Conservation (phyloP, 768 basidiomycete genomes). For the Panaeolus cyanescens region DNA sequence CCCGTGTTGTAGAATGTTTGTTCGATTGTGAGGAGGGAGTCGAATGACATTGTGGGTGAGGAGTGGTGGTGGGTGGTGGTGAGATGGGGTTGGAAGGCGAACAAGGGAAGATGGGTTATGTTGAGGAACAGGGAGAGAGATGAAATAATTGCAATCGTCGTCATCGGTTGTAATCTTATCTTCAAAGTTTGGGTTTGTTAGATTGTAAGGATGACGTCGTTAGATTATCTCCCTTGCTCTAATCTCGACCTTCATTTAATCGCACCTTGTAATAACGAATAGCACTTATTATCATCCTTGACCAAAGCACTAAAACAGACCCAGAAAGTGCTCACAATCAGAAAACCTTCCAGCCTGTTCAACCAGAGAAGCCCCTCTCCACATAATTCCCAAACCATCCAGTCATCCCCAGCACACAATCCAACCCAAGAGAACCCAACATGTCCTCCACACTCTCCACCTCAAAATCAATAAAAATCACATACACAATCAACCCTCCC, state of each 20-base stretch:
- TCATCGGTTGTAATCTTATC: constrained; percentile 12
- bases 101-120: neutral
- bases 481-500: constrained; percentile 22
- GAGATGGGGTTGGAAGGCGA: neutral
- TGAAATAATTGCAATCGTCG: too few relatives aligned
- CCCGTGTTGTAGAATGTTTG: constrained; percentile 82
- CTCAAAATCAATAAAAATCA: constrained; percentile 20
- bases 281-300: too few relatives aligned
- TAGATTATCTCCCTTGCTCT: neutral
- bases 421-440: neutral
- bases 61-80: neutral
- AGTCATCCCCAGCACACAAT: neutral
- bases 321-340: too few relatives aligned
- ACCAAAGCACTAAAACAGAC: too few relatives aligned
- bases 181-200: constrained; percentile 2
- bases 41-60: constrained; percentile 36
- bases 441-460: neutral
- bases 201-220: neutral
- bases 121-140: neutral
- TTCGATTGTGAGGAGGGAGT: constrained; percentile 61
- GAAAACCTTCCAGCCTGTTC: neutral
- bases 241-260: neutral
- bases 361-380: neutral
- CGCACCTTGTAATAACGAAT: neutral
- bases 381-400: neutral